A percentile compares a stretch with the other conserved stretches of the same genome.
phyloP scores from a whole-genome alignment of 2,329 filamentous ascomycete species.

The Botrytis squamosa region DNA sequence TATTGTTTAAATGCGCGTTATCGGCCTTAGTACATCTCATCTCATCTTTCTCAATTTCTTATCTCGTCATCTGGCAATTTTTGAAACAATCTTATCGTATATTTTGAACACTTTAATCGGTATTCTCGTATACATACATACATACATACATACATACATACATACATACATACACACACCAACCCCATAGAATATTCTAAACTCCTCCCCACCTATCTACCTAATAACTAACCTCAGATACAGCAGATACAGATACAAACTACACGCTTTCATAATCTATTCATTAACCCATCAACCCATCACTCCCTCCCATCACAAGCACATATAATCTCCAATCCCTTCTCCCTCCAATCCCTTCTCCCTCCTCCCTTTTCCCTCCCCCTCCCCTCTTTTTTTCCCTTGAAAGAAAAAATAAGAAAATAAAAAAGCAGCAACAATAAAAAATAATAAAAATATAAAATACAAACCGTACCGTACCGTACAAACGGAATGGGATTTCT shows the following conservation, averaged over 20 bases:
- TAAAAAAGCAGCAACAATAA: too few relatives aligned
- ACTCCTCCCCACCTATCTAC: background rate
- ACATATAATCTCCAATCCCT: too few relatives aligned
- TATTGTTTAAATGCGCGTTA: too few relatives aligned
- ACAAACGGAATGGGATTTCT: background rate
- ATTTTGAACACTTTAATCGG: too few relatives aligned
- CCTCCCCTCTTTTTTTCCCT: too few relatives aligned
- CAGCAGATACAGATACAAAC: background rate
- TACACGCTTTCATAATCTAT: background rate
- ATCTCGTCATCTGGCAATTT: background rate
- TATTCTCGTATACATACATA: background rate
- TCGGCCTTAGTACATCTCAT: background rate
- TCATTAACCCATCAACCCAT: too few relatives aligned
- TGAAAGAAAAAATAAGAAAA: too few relatives aligned
- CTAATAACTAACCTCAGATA: background rate
- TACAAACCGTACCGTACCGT: background rate
- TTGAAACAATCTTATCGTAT: background rate
- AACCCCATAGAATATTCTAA: background rate
- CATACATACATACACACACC: background rate
- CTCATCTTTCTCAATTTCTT: background rate
- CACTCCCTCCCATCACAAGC: too few relatives aligned
- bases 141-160: background rate
- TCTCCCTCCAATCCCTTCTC: too few relatives aligned
- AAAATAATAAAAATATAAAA: background rate
- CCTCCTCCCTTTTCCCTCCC: too few relatives aligned